Evolutionary conservation across 495 filamentous ascomycete species (phyloP).

Genomic region (Daldinia grandis): DNA sequence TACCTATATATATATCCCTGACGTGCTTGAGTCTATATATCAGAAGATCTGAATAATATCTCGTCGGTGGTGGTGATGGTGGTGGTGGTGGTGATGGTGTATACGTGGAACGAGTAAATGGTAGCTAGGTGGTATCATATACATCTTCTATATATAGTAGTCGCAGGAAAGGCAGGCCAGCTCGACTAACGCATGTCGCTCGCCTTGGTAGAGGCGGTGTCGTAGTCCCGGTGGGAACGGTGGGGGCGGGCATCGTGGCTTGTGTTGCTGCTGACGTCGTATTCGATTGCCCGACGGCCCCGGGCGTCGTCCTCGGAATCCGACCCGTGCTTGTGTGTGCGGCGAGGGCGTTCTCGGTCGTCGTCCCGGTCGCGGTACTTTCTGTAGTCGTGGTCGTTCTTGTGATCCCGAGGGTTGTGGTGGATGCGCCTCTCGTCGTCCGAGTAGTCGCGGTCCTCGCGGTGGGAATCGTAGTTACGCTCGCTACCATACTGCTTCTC

Average conservation of each 20-base stretch:
- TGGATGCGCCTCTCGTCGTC: conserved; percentile 44
- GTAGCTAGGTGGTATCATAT: background rate
- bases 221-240: conserved; percentile 36
- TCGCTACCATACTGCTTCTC: conserved; percentile 42
- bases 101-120: background rate
- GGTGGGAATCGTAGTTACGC: conserved; percentile 36
- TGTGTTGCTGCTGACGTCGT: conserved; percentile 7
- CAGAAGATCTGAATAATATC: background rate
- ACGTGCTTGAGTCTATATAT: background rate
- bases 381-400: conserved; percentile 47
- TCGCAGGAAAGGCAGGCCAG: background rate
- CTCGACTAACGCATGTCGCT: conserved; percentile 39
- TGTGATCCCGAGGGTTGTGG: conserved; percentile 45
- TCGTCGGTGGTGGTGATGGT: too few species aligned
- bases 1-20: background rate
- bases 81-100: too few species aligned
- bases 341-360: conserved; percentile 30
- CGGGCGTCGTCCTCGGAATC: conserved; percentile 41
- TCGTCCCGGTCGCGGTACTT: conserved; percentile 34
- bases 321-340: conserved; percentile 31
- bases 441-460: conserved; percentile 42
- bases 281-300: conserved; percentile 37
- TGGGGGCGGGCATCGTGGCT: conserved; percentile 17
- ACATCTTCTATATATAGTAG: conserved; percentile 1
- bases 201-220: conserved; percentile 19